phyloP scores from a whole-genome alignment of 2,329 filamentous ascomycete genomes.

The Ascochyta koolunga region DNA sequence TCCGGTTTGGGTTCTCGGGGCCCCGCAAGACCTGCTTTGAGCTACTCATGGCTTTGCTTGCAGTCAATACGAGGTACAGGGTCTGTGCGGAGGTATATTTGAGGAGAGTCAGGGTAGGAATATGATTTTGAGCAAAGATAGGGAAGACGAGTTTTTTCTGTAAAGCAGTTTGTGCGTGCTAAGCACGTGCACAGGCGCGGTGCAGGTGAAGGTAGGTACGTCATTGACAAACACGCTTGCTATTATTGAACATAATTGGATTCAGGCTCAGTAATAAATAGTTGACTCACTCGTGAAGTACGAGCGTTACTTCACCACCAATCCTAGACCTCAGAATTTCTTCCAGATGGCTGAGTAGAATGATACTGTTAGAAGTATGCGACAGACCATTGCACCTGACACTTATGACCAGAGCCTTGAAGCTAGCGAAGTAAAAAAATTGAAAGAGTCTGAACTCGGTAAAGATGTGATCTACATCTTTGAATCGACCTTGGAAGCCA shows the following conservation, averaged over 20 bases:
- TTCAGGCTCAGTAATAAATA: neutral
- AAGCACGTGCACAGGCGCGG: conserved; percentile 1
- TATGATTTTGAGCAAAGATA: neutral
- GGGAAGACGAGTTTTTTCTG: neutral
- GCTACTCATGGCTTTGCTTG: neutral
- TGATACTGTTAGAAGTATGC: neutral
- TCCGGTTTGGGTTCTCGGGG: neutral
- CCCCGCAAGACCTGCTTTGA: neutral
- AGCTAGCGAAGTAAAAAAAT: neutral
- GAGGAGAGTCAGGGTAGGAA: too few species aligned
- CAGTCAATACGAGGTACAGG: neutral
- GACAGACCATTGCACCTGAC: neutral
- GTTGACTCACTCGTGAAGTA: neutral
- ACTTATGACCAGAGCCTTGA: neutral
- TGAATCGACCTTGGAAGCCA: neutral
- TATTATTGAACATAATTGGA: neutral
- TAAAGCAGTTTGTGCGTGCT: neutral
- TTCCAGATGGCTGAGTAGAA: neutral
- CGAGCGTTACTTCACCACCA: neutral
- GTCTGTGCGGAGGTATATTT: too few species aligned
- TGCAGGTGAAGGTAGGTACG: neutral
- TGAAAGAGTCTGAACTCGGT: neutral
- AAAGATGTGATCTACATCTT: neutral
- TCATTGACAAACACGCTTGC: neutral
- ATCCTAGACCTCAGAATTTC: neutral